Base-by-base conservation (phyloP, 805 yeast species). In the Suhomyces emberorum region DNA sequence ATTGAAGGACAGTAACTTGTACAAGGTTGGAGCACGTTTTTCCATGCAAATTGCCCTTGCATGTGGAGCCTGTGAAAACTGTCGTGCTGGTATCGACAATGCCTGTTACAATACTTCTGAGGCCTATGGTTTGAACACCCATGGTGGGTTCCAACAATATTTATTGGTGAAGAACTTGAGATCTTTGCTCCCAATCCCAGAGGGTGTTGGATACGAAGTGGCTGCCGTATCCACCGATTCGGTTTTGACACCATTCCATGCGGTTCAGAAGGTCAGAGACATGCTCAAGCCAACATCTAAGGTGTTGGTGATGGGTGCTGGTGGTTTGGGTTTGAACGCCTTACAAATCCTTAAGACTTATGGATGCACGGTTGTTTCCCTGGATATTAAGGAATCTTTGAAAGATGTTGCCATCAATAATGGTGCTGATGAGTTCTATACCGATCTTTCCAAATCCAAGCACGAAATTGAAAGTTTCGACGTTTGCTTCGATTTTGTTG, bases 221-320 rank as follows among this genome's bases (percentile, higher is more conserved):
- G 72, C 72, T 1, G 72, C 72, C 1, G 59, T 65, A 6, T 59
- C 72, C 10, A 57, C 69, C 2, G 73, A 68, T 41, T 65, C 71
- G 3, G 63, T 66, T 1, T 52, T 68, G 41, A 68, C 73, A 3
- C 72, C 73, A 2, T 67, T 49, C 46, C 70, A 65, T 41, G 66
- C 72, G 14, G 60, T 68, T 22, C 57, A 51, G 39, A 66, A 63
- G 42, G 68, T 62, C 4, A 56, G 45, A 32, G 44, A 47, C 12
- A 34, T 52, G 17, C 35, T 55, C 15, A 44, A 47, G 11, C 71
- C 72, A 3, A 53, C 64, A 3, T 42, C 57, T 7, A 66, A 62
- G 38, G 67, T 66, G 4, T 52, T 65, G 22, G 57, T 65, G 6
- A 43, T 61, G n/a, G 72, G 73, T 0, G 51, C 63, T 15, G 73